Base-by-base conservation (phyloP, 352 stramenopile species). In the Aphanomyces astaci region DNA sequence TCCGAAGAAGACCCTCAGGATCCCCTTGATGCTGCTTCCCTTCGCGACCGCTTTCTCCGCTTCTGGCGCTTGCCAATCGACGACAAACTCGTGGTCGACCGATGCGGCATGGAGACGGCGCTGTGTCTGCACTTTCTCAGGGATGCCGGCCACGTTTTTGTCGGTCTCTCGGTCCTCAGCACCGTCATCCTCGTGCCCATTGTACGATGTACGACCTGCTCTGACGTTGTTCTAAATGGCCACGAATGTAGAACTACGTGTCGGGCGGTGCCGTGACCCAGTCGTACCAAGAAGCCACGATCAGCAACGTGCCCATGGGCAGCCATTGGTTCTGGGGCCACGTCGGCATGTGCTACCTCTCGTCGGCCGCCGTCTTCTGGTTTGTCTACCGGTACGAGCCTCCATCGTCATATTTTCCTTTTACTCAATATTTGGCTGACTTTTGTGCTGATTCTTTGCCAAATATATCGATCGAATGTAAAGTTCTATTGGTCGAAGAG, bases 291-390 rank as follows among this genome's bases (percentile, higher is more conserved):
- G 76, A 82, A 53, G 88, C 80, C 24, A 92, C 84, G 24, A 82
- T 89, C 57, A 89, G 82, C 64, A 92, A 92, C 56, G 84, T 92
- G 17, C 84, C 84, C n/a, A 71, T 92, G 0, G 73, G 79, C 45
- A 92, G 84, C 62, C 55, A 86, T 46, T 92, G 82, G 81, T 85
- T 84, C 64, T 92, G 84, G 84, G 73, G 71, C 11, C 84, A 92
- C 56, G 84, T 92, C 4, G 78, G 53, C 17, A 89, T 90, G 36
- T 92, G 81, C 73, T 92, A 90, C 67, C 15, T 89, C 13, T 74
- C 89, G 3, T 80, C 78, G 4, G 76, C 55, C 17, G 75, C 77
- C 22, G 74, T 89, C 27, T 49, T 90, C 17, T 36, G 36, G 19
- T 79, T 92, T 39, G 45, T 92, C 32, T 22, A 70, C 0, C 54